Evolutionary conservation across 345 rosid species (phyloP), one percentile per base, ranked within the genome.

Genomic region (Populus ilicifolia): DNA sequence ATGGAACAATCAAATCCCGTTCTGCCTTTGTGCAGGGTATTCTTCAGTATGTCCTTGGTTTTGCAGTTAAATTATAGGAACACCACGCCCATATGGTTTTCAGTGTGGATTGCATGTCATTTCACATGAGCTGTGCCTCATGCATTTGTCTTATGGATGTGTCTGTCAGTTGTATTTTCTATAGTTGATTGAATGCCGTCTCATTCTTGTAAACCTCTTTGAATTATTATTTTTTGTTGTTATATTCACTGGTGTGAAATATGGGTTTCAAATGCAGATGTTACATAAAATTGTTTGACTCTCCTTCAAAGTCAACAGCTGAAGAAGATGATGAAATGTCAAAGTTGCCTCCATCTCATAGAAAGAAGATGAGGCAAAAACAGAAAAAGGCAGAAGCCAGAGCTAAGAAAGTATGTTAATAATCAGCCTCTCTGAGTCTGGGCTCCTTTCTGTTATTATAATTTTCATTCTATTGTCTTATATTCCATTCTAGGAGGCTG

Each of bases 321-420:
- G 90, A 88, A 83, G 99, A 91, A 82, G 99, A 91, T 78, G 87
- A 92, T 66, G 89, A 81, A 79, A 85, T 87, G 86, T 88, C 94
- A 41, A 92, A 96, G 87, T 77, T 94, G 85, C 90, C 85, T 75
- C 94, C 97, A 73, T 88, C 97, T 71, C 98, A 94, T 84, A 96
- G 91, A 81, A 96, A 91, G 93, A 96, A 96, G 85, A 77, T 91
- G 82, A 91, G 89, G 88, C 90, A 88, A 76, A 96, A 94, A 82
- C 98, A 92, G 84, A 90, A 89, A 71, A 96, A 94, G 85, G 96
- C 98, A 56, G 98, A 94, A 88, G 97, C 97, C 77, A 90, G 98
- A 77, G 98, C 98, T 76, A 96, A 92, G 92, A 96, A 92, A 86
- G 98, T 92, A 80, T 70, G 86, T 61, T 70, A 39, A 43, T 63